Evolutionary conservation across 1,284 basidiomycete genomes (phyloP).

Genomic region (Melampsora larici-populina): DNA sequence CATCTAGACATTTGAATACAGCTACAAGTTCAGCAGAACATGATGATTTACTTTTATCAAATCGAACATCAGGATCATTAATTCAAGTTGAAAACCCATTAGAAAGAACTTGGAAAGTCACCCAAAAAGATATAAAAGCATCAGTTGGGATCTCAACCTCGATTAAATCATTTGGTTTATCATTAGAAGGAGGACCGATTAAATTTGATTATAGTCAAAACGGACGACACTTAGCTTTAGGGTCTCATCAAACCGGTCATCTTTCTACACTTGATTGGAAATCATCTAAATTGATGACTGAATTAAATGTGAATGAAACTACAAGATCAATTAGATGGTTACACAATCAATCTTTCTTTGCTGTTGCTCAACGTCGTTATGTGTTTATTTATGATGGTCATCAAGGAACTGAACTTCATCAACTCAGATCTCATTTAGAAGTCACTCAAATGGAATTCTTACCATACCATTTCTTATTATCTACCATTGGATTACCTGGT

Average conservation of each 20-base stretch:
- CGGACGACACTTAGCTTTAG: slow-evolving; percentile 21
- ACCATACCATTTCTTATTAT: slow-evolving; percentile 92
- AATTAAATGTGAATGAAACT: neutral
- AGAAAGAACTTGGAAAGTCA: slow-evolving; percentile 32
- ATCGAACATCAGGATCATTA: slow-evolving; percentile 24
- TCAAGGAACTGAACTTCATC: slow-evolving; percentile 87
- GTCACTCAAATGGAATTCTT: slow-evolving; percentile 87
- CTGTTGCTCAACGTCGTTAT: slow-evolving; percentile 94
- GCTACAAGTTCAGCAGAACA: slow-evolving; percentile 28
- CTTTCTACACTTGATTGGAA: slow-evolving; percentile 24
- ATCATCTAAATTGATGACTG: slow-evolving; percentile 15
- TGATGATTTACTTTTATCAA: slow-evolving; percentile 29
- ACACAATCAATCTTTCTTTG: slow-evolving; percentile 87
- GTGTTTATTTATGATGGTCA: slow-evolving; percentile 87
- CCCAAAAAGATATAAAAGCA: slow-evolving; percentile 34
- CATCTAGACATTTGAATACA: slow-evolving; percentile 10
- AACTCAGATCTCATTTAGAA: slow-evolving; percentile 73
- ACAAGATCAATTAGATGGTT: slow-evolving; percentile 62
- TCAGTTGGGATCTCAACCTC: slow-evolving; percentile 9
- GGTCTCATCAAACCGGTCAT: slow-evolving; percentile 13
- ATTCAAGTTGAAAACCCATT: slow-evolving; percentile 29
- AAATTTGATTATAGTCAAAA: slow-evolving; percentile 39
- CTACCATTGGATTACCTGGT: slow-evolving; percentile 77
- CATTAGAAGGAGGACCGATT: slow-evolving; percentile 30
- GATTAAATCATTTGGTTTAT: slow-evolving; percentile 16